These are phyloP conservation scores for Salvia hispanica DNA, from an alignment of 257 asterid genomes.

Conservation along the genomic window DNA sequence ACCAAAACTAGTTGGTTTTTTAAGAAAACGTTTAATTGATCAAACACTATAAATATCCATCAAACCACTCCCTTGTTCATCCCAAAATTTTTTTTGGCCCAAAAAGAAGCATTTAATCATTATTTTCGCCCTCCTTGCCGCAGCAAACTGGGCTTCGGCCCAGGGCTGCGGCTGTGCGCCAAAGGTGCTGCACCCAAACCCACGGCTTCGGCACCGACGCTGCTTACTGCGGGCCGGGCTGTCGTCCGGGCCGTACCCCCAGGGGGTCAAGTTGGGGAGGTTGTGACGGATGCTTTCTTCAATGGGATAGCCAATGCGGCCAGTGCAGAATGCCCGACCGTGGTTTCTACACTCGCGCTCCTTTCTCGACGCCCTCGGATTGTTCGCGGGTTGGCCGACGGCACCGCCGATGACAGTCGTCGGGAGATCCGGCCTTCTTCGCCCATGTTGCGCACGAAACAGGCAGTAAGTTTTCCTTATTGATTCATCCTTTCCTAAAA, in stretches of 20 bases:
- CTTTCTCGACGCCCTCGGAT: constrained; percentile 42
- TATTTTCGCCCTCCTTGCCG: constrained; percentile 23
- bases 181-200: constrained; percentile 38
- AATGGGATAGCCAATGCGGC: constrained; percentile 41
- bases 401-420: constrained; percentile 42
- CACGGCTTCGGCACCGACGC: constrained; percentile 27
- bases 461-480: constrained; percentile 50
- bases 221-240: constrained; percentile 47
- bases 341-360: constrained; percentile 44
- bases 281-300: constrained; percentile 40
- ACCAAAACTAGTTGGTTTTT: not conserved
- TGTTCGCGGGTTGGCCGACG: constrained; percentile 42
- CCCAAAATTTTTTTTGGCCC: not conserved
- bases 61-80: not conserved
- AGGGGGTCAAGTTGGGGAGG: constrained; percentile 26
- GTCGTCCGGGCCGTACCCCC: constrained; percentile 44
- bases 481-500: too few species aligned
- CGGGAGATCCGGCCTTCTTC: constrained; percentile 57
- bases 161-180: constrained; percentile 35
- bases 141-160: constrained; percentile 26
- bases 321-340: constrained; percentile 36
- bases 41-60: not conserved
- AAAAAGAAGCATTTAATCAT: not conserved
- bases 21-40: not conserved
- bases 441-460: constrained; percentile 61